phyloP scores from a whole-genome alignment of 768 basidiomycete species.

The Gyrodon lividus region DNA sequence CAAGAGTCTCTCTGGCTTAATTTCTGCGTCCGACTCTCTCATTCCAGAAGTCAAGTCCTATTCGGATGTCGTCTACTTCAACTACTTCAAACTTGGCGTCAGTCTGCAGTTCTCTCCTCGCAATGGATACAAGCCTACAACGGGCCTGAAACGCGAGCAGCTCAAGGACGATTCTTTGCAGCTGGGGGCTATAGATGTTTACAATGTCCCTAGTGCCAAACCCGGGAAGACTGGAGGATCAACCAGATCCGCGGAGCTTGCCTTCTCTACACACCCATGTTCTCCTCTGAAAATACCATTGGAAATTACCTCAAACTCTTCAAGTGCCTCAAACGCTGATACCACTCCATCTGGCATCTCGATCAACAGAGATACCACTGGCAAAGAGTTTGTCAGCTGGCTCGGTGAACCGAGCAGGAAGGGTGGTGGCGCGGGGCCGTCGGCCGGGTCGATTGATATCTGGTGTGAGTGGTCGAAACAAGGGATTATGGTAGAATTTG shows the following conservation, averaged over 20 bases:
- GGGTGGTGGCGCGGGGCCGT: conserved; percentile 85
- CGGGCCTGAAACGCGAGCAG: conserved; percentile 43
- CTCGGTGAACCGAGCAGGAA: conserved; percentile 90
- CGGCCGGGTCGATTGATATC: conserved; percentile 81
- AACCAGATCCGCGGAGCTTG: conserved; percentile 45
- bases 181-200: conserved; percentile 79
- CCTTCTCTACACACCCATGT: conserved; percentile 57
- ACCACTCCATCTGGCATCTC: conserved; percentile 41
- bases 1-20: conserved; percentile 30
- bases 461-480: conserved; percentile 91
- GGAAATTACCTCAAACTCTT: conserved; percentile 8
- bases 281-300: conserved; percentile 53
- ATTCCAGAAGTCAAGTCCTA: conserved; percentile 73
- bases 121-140: conserved; percentile 58
- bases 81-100: conserved; percentile 75
- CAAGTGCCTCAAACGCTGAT: conserved; percentile 12
- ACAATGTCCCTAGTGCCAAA: conserved; percentile 53
- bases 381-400: conserved; percentile 70
- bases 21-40: conserved; percentile 20
- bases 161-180: conserved; percentile 50
- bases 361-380: conserved; percentile 53
- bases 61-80: conserved; percentile 83
- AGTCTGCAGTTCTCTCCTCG: conserved; percentile 76
- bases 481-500: conserved; percentile 86
- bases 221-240: conserved; percentile 36